phyloP scores from a whole-genome alignment of 2,329 filamentous ascomycete genomes.

The Ustilaginoidea virens region DNA sequence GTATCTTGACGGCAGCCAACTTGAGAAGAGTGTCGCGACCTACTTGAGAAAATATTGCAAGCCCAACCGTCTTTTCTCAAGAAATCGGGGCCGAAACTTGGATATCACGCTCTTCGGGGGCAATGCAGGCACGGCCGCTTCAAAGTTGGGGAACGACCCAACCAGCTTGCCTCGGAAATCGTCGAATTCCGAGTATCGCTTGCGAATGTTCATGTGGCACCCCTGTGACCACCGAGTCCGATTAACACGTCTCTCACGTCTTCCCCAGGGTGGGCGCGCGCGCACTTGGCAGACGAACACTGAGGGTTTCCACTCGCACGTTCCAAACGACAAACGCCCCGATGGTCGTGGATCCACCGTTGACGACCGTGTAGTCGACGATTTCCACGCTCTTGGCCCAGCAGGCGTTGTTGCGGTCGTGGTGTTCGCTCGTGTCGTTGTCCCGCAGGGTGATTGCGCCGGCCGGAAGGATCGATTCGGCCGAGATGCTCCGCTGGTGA shows the following conservation, averaged over 20 bases:
- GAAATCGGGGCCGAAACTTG: slow-evolving; percentile 69
- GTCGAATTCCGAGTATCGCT: slow-evolving; percentile 89
- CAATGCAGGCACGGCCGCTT: slow-evolving; percentile 71
- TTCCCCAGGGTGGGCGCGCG: too few relatives aligned
- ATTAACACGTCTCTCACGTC: too few relatives aligned
- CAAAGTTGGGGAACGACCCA: slow-evolving; percentile 69
- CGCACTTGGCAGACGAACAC: slow-evolving; percentile 42
- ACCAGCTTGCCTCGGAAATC: slow-evolving; percentile 60
- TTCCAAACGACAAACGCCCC: slow-evolving; percentile 97
- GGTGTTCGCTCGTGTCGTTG: slow-evolving; percentile 38
- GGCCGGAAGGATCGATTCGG: slow-evolving; percentile 29
- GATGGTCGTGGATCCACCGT: slow-evolving; percentile 38
- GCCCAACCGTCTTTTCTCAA: slow-evolving; percentile 69
- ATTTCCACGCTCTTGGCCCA: slow-evolving; percentile 51
- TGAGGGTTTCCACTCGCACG: slow-evolving; percentile 72
- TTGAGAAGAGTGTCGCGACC: too few relatives aligned
- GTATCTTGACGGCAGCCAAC: too few relatives aligned
- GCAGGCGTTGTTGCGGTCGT: slow-evolving; percentile 40
- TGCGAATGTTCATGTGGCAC: slow-evolving; percentile 45
- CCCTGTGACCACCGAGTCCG: slow-evolving; percentile 24
- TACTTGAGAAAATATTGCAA: slow-evolving; percentile 91
- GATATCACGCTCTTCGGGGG: slow-evolving; percentile 86
- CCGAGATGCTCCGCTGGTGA: slow-evolving; percentile 27
- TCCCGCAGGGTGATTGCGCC: slow-evolving; percentile 47
- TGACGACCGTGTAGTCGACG: slow-evolving; percentile 39